Conservation (phyloP, 2,329 filamentous ascomycete genomes). For the Cladosporium sp. region DNA sequence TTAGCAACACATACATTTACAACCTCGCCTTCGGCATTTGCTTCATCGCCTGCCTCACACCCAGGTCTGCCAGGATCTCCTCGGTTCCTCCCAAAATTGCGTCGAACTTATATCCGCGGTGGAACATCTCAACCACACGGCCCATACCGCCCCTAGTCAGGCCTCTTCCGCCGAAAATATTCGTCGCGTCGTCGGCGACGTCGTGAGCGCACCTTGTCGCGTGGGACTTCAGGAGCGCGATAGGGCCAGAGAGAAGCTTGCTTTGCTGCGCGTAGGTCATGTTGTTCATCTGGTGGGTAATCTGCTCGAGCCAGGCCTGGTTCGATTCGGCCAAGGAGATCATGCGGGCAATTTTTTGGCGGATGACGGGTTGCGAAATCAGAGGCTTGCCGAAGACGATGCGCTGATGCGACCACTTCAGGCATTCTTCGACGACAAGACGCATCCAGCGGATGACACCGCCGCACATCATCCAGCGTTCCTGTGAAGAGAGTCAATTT, state of each 20-base stretch:
- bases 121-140: constrained; percentile 73
- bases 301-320: constrained; percentile 77
- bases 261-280: constrained; percentile 75
- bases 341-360: constrained; percentile 82
- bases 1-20: constrained; percentile 35
- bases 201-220: constrained; percentile 72
- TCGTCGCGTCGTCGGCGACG: constrained; percentile 74
- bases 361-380: constrained; percentile 76
- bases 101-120: constrained; percentile 71
- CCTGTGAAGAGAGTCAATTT: constrained; percentile 12
- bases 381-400: constrained; percentile 77
- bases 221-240: constrained; percentile 75
- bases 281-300: constrained; percentile 83
- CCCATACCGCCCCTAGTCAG: constrained; percentile 81
- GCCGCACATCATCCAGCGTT: constrained; percentile 37
- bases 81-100: constrained; percentile 68
- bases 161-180: constrained; percentile 79
- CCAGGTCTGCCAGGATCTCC: constrained; percentile 74
- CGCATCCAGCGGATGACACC: constrained; percentile 60
- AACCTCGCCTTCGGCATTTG: constrained; percentile 79
- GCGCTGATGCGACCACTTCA: constrained; percentile 85
- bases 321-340: constrained; percentile 75
- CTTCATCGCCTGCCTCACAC: constrained; percentile 77
- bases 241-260: constrained; percentile 69
- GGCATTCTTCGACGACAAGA: constrained; percentile 70